Evolutionary conservation across 352 stramenopile genomes (phyloP).

Genomic region (Globisporangium camurandrum): DNA sequence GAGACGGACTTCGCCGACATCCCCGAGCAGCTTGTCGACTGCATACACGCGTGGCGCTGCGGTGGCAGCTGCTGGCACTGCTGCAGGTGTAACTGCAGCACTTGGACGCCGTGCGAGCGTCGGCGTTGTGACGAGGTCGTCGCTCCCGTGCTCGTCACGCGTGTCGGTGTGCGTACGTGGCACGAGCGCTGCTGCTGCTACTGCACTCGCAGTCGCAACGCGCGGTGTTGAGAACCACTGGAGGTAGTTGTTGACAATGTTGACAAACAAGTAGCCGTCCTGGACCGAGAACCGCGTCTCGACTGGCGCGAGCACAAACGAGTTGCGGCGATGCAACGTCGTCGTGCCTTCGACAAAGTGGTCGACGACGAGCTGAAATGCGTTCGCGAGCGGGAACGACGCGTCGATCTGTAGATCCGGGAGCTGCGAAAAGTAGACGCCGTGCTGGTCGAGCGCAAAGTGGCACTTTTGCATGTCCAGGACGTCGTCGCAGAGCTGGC

Average conservation of each 20-base stretch:
- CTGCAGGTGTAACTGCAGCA: background rate
- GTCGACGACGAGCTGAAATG: slow-evolving; percentile 77
- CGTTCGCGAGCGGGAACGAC: slow-evolving; percentile 76
- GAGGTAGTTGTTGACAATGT: slow-evolving; percentile 85
- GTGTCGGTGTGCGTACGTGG: background rate
- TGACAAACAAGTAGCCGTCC: slow-evolving; percentile 74
- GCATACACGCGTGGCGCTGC: slow-evolving; percentile 20
- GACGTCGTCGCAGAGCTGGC: slow-evolving; percentile 40
- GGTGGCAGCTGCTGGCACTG: background rate
- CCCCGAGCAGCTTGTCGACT: slow-evolving; percentile 74
- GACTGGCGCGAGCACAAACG: slow-evolving; percentile 72
- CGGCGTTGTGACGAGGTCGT: background rate
- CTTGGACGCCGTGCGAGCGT: background rate
- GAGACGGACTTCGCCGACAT: slow-evolving; percentile 77
- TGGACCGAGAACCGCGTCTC: slow-evolving; percentile 84
- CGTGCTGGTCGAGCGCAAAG: slow-evolving; percentile 69
- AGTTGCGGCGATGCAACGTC: slow-evolving; percentile 51
- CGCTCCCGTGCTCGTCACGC: slow-evolving; percentile 1
- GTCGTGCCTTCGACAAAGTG: slow-evolving; percentile 66
- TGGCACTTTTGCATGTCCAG: slow-evolving; percentile 77
- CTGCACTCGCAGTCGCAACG: slow-evolving; percentile 1
- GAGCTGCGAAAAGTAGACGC: slow-evolving; percentile 81
- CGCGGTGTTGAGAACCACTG: slow-evolving; percentile 28
- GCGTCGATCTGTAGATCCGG: slow-evolving; percentile 80
- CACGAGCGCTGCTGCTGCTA: background rate